These are phyloP conservation scores for Tetrahymena elliotti DNA, from an alignment of 73 alveolate genomes.

Conservation along the genomic window DNA sequence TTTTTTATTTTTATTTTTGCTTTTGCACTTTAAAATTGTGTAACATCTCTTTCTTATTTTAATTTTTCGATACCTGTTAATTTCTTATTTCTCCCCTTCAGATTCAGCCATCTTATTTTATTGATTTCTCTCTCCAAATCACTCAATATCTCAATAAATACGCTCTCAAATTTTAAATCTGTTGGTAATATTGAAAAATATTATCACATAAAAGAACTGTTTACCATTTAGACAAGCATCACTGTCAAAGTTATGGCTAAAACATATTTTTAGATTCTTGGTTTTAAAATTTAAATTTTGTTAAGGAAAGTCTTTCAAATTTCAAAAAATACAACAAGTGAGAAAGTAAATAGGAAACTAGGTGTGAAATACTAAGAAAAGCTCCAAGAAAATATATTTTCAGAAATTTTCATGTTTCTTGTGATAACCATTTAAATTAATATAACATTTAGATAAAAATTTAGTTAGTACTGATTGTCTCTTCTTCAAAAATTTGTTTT, in stretches of 20 bases:
- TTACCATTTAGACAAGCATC: neutral
- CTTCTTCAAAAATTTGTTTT: neutral
- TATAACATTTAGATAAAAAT: neutral
- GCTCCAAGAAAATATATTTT: neutral
- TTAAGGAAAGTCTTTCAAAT: neutral
- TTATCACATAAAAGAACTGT: neutral
- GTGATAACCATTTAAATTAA: too few relatives aligned
- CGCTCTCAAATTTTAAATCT: neutral
- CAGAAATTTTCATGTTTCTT: too few relatives aligned
- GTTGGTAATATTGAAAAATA: neutral
- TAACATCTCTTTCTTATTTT: neutral
- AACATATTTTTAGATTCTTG: neutral
- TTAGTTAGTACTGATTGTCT: neutral
- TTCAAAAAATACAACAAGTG: neutral
- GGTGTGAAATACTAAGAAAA: neutral
- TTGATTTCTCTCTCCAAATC: neutral
- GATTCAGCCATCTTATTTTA: neutral
- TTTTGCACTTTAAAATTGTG: neutral
- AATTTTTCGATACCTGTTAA: neutral
- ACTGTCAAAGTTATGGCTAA: neutral
- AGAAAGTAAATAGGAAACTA: neutral
- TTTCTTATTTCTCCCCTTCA: neutral
- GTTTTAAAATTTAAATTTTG: neutral
- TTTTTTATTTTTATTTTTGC: neutral
- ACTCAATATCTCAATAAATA: too few relatives aligned